Evolutionary conservation across 352 stramenopile genomes (phyloP), one percentile per base, ranked within the genome.

Genomic region (Phytophthora palmivora): DNA sequence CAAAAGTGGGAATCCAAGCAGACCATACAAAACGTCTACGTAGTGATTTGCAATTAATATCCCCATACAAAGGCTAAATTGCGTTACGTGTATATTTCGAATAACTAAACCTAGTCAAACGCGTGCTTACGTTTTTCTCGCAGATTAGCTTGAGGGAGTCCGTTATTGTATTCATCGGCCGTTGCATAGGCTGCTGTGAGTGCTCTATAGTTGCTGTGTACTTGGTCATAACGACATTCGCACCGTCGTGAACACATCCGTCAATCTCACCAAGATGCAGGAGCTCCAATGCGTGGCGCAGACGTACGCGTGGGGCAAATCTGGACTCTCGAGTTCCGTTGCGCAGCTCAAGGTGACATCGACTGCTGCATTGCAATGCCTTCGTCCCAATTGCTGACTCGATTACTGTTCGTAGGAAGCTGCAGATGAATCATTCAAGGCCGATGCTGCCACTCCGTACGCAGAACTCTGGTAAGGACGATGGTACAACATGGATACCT

Each of bases 301-400:
- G 76, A 88, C 72, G 30, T 98, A 98, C 64, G 90, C 89, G 16
- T 98, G 93, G 93, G 93, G 93, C 19, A 97, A 97, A 63, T 71
- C 50, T 36, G 93, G 92, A n/a, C 48, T 72, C 50, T 63, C 84
- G 41, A 96, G 87, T 63, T 74, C 79, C 52, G 92, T 98, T 24
- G 92, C 92, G 41, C 80, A 95, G 63, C 77, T 98, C 51, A 90
- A 95, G 81, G 89, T 96, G 42, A 41, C 14, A 22, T 32, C 26
- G 33, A 44, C 28, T 44, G 34, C 19, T 15, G 19, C 19, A 47
- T 4, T 9, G 34, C 24, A 10, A 30, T 47, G 10, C 33, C 32
- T 15, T 1, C 0, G 14, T 21, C 39, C n/a, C 36, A 56, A 26
- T 46, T 3, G 1, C 30, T 47, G 21, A 19, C 10, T 12, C 16